These are phyloP conservation scores for Tricholomella constricta DNA, from an alignment of 768 basidiomycete species.

Conservation along the genomic window DNA sequence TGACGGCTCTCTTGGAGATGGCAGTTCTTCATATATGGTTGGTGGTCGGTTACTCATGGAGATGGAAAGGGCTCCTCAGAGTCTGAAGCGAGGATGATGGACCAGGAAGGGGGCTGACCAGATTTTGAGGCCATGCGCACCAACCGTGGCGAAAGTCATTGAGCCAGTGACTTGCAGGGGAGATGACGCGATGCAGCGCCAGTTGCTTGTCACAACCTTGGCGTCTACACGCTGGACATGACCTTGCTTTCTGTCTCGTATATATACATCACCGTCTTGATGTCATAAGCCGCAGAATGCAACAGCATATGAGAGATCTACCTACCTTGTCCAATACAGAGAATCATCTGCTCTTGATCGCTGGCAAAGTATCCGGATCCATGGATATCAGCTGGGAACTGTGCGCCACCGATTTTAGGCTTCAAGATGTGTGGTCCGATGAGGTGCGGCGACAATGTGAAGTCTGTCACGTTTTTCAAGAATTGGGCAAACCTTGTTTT, in stretches of 20 bases:
- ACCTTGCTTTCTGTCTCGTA: constrained; percentile 11
- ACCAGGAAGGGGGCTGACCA: no score
- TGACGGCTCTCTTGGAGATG: no score
- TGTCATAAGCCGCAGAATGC: no score
- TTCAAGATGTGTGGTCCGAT: background rate
- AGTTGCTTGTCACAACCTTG: constrained; percentile 4
- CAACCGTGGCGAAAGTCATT: constrained; percentile 5
- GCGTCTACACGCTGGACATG: constrained; percentile 2
- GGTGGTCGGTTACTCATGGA: no score
- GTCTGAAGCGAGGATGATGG: no score
- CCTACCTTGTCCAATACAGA: constrained; percentile 6
- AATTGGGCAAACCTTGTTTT: constrained; percentile 2
- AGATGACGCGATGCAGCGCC: constrained; percentile 16
- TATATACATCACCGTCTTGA: constrained; percentile 12
- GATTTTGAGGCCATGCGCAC: constrained; percentile 7
- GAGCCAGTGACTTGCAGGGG: background rate
- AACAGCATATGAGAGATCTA: background rate
- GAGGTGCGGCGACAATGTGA: background rate
- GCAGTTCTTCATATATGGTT: no score
- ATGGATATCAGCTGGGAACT: background rate
- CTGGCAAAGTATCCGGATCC: constrained; percentile 7
- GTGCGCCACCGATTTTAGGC: background rate
- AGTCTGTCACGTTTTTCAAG: background rate
- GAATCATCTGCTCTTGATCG: constrained; percentile 13
- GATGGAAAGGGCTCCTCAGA: no score